Evolutionary conservation across 2,329 filamentous ascomycete species (phyloP), one percentile per base, ranked within the genome.

Genomic region (Sordariomycetes sp.): DNA sequence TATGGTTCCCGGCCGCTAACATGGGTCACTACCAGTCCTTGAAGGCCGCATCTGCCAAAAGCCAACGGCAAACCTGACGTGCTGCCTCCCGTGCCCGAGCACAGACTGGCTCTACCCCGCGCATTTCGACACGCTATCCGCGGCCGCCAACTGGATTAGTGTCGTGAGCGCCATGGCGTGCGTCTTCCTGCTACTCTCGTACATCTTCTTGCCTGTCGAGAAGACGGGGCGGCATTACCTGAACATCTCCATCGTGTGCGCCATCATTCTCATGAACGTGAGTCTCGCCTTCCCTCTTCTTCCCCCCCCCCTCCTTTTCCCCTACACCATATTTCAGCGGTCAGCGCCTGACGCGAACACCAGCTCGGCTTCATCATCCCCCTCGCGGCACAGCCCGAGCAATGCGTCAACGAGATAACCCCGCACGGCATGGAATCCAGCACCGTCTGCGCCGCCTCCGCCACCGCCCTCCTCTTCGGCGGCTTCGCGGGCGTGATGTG

Each of bases 161-260:
- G 83, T 95, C 17, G 81, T 78, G 10, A 84, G 89, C 57, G 78
- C 90, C 50, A 71, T 86, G 53, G 83, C 87, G 63, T 86, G 87
- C 60, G 65, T 84, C 17, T 92, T 94, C 65, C 75, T 97, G 58
- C 74, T 97, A 17, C 55, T 89, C 6, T 95, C 90, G 6, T 97
- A 90, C 77, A 74, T 82, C 3, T 76, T 86, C 15, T 76, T 99
- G 24, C 91, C 94, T 0, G 82, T 89, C 25, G 90, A 95, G 64
- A 92, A 89, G 74, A 96, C 94, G 7, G 84, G 90, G 66, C 84
- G 91, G 56, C 94, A 99, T 69, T 97, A 97, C 66, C 76, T 99
- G 42, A 96, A 89, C 67, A 86, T 96, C 62, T 94, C 90, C 68
- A 76, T 97, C 55, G 87, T 89, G 5, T 70, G 88, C 52, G 88